Percentiles rank a stretch among this genome's conserved stretches.
Conservation (phyloP, 2,329 filamentous ascomycete genomes). For the Bertia moriformis region DNA sequence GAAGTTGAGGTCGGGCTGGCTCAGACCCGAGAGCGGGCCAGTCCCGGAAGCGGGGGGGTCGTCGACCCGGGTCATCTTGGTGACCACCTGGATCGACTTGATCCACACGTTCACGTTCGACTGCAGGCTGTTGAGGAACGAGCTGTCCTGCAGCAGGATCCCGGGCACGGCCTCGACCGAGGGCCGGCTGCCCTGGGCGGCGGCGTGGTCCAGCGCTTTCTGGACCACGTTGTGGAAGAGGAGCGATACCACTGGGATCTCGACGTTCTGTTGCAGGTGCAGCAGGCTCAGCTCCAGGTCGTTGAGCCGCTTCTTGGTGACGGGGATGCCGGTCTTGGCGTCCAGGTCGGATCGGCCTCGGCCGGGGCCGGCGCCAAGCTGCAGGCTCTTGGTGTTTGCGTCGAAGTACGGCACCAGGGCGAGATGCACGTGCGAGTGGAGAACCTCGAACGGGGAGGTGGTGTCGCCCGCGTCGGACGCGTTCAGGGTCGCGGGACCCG, state of each 20-base stretch:
- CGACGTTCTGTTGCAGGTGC: slow-evolving; percentile 90
- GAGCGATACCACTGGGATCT: slow-evolving; percentile 71
- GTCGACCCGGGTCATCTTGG: too few relatives aligned
- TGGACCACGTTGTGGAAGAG: slow-evolving; percentile 81
- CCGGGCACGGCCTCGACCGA: slow-evolving; percentile 50
- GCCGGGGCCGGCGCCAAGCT: too few relatives aligned
- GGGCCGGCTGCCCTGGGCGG: too few relatives aligned
- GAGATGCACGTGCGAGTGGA: slow-evolving; percentile 83
- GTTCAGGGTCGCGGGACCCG: slow-evolving; percentile 61
- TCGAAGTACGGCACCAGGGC: slow-evolving; percentile 93
- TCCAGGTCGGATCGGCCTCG: slow-evolving; percentile 71
- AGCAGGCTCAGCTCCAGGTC: slow-evolving; percentile 81
- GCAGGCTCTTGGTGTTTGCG: slow-evolving; percentile 76
- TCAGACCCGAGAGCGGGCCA: too few relatives aligned
- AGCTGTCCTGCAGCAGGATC: slow-evolving; percentile 69
- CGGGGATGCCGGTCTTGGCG: slow-evolving; percentile 87
- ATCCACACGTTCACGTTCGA: slow-evolving; percentile 95
- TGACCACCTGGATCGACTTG: slow-evolving; percentile 93
- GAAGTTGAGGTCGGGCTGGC: too few relatives aligned
- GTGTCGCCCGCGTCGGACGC: slow-evolving; percentile 55
- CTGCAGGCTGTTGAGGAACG: slow-evolving; percentile 85
- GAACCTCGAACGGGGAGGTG: slow-evolving; percentile 75
- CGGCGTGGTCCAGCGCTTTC: slow-evolving; percentile 66
- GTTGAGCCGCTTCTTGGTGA: slow-evolving; percentile 92
- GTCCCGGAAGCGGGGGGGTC: too few relatives aligned